phyloP scores from a whole-genome alignment of 257 asterid genomes.

The Schizonepeta tenuifolia region DNA sequence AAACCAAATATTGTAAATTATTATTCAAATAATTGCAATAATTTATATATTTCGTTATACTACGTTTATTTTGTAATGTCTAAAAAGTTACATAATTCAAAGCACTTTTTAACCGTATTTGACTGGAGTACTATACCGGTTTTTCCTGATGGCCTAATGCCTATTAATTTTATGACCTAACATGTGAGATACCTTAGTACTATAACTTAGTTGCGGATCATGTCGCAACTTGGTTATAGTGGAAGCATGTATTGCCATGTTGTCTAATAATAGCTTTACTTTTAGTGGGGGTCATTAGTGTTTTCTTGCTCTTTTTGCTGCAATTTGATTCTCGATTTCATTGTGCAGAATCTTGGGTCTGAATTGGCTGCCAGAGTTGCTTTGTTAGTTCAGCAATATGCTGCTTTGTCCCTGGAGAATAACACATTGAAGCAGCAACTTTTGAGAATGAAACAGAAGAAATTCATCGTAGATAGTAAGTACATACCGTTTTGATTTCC shows the following conservation, averaged over 20 bases:
- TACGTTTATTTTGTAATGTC: not conserved
- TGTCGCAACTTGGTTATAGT: not conserved
- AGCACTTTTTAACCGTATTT: not conserved
- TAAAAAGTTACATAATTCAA: not conserved
- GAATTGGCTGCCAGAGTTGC: slow-evolving; percentile 69
- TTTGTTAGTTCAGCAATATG: slow-evolving; percentile 54
- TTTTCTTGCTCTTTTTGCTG: slow-evolving; percentile 8
- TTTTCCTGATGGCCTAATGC: not conserved
- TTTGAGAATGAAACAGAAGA: slow-evolving; percentile 56
- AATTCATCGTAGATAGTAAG: slow-evolving; percentile 67
- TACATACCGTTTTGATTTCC: not conserved
- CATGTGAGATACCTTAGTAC: not conserved
- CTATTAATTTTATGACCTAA: not conserved
- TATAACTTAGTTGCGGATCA: not conserved
- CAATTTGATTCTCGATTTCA: slow-evolving; percentile 18
- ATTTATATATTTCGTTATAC: not conserved
- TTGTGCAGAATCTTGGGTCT: slow-evolving; percentile 60
- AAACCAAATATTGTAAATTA: not conserved
- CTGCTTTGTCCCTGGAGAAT: slow-evolving; percentile 68
- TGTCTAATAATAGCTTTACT: not conserved
- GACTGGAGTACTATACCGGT: not conserved
- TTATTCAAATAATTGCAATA: not conserved
- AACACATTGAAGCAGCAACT: slow-evolving; percentile 69
- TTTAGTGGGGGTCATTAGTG: not conserved
- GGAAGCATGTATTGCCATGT: not conserved